These are phyloP conservation scores for Penicillium palitans DNA, from an alignment of 2,329 filamentous ascomycete genomes.

Conservation along the genomic window DNA sequence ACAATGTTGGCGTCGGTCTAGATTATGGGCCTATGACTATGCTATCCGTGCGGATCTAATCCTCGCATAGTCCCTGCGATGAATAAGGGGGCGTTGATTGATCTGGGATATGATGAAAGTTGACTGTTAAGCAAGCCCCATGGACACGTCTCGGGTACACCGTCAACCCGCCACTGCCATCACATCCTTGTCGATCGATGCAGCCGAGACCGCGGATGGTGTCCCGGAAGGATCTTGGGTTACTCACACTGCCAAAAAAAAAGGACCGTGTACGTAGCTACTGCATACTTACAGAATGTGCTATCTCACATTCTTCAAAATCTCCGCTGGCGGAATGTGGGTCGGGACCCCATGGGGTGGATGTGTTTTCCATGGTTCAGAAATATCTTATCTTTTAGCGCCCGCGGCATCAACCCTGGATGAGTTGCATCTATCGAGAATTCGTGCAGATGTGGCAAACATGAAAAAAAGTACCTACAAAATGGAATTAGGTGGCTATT, in stretches of 20 bases:
- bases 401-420: background rate
- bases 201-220: conserved; percentile 8
- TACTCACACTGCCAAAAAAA: conserved; percentile 16
- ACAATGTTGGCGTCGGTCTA: conserved; percentile 3
- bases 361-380: conserved; percentile 2
- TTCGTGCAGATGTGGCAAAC: background rate
- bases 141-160: conserved; percentile 11
- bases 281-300: background rate
- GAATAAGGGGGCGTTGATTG: background rate
- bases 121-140: background rate
- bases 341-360: conserved; percentile 10
- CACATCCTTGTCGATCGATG: conserved; percentile 13
- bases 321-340: conserved; percentile 7
- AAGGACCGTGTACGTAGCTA: background rate
- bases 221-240: conserved; percentile 7
- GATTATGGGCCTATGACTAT: conserved; percentile 4
- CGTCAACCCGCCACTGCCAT: conserved; percentile 12
- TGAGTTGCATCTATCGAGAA: background rate
- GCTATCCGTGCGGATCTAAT: conserved; percentile 1
- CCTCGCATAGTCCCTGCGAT: background rate
- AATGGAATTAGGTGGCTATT: background rate
- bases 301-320: conserved; percentile 9
- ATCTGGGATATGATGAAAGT: background rate
- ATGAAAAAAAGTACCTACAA: background rate
- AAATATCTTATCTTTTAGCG: background rate